These are phyloP conservation scores for Populus trichocarpa DNA, from an alignment of 441 rosid genomes.

Conservation along the genomic window DNA sequence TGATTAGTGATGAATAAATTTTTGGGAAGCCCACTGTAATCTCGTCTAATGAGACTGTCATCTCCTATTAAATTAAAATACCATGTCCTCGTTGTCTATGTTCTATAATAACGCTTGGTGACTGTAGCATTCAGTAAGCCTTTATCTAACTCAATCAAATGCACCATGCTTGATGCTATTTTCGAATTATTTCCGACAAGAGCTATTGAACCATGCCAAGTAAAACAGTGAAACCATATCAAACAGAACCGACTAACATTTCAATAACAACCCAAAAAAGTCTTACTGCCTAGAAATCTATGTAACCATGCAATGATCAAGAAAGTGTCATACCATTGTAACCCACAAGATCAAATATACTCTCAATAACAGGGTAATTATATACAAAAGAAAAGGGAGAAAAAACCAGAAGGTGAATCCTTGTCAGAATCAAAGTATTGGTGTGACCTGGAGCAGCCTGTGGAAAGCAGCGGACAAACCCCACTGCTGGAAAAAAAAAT, in stretches of 20 bases:
- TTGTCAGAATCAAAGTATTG: background rate
- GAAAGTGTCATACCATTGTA: background rate
- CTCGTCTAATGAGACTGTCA: background rate
- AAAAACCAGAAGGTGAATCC: background rate
- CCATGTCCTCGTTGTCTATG: background rate
- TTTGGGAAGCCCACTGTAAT: background rate
- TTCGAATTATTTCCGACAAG: background rate
- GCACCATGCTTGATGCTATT: background rate
- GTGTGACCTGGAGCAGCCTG: background rate
- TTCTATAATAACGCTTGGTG: background rate
- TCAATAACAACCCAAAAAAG: background rate
- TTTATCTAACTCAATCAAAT: background rate
- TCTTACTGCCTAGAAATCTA: background rate
- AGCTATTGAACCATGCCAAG: background rate
- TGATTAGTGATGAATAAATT: background rate
- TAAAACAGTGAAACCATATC: background rate
- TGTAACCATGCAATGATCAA: background rate
- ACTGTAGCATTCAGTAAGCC: background rate
- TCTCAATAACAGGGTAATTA: background rate
- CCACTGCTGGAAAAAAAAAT: background rate
- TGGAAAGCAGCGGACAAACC: background rate
- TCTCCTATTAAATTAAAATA: background rate
- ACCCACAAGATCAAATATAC: background rate
- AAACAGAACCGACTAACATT: background rate
- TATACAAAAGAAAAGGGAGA: background rate